Evolutionary conservation across 2,329 filamentous ascomycete species (phyloP), one percentile per base, ranked within the genome.

Genomic region (Magnaporthiopsis rhizophila): DNA sequence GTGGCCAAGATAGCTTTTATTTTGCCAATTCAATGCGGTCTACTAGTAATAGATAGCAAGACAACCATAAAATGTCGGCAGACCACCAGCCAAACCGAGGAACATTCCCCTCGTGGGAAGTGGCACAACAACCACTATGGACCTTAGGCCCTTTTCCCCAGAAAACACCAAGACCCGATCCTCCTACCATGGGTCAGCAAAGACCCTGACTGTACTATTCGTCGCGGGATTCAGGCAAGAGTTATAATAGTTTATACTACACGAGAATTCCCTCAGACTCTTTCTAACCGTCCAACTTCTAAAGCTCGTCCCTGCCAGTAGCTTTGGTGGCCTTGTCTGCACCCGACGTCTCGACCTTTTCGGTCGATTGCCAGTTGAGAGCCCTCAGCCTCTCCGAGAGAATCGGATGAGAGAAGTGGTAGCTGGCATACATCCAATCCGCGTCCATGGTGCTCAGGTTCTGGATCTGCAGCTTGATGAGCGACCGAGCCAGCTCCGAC

Each of bases 391-490:
- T 87, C 83, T 99, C 96, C 1, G 93, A 90, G 69, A 99, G 81
- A 69, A 98, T 97, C 0, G 95, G 95, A 78, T 99, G 95, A 30
- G 94, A 97, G 83, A 96, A 97, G 80, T 99, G 93, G 82, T 98
- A 99, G 78, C 89, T 96, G 64, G 95, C 95, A 77, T 96, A 99
- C 85, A 97, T 87, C 90, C 91, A 96, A 78, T 99, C 96, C 34
- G 95, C 95, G 72, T 99, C 95, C 94, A 99, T 98, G 67, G 91
- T 96, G 78, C 92, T 96, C 69, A 99, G 83, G 75, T 99, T 99
- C 81, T 98, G 93, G 72, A 97, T 92, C 79, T 99, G 96, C 63
- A 99, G 89, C 81, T 97, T 97, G 79, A 99, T 92, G 68, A 99
- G 85, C 28, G 92, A 95, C 67, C 86, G 83, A 58, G 93, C 92